These are phyloP conservation scores for Suillus clintonianus DNA, from an alignment of 768 basidiomycete genomes.

Conservation along the genomic window DNA sequence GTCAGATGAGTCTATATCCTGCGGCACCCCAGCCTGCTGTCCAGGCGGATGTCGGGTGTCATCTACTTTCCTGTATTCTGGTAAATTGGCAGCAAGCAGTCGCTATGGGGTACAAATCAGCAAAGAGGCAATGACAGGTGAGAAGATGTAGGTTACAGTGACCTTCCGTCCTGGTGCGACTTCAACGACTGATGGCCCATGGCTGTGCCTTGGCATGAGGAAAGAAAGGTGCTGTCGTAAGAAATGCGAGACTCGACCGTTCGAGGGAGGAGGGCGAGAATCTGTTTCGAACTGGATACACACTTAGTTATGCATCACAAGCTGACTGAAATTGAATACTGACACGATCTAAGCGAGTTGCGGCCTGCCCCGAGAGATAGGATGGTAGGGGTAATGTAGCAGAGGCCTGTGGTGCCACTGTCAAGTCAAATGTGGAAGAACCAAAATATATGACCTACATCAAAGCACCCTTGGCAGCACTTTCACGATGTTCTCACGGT, in stretches of 20 bases:
- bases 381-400: background rate
- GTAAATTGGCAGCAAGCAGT: background rate
- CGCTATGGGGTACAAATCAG: background rate
- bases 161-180: background rate
- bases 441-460: no score
- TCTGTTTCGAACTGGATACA: background rate
- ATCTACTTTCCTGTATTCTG: no score
- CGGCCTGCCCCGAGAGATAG: background rate
- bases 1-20: no score
- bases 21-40: no score
- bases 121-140: background rate
- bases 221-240: background rate
- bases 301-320: background rate
- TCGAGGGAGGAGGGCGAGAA: background rate
- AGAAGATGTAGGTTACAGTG: background rate
- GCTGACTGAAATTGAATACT: background rate
- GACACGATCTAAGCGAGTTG: background rate
- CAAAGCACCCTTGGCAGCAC: background rate
- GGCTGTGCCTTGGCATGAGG: background rate
- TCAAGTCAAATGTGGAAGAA: no score
- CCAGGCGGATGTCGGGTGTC: no score
- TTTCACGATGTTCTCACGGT: background rate
- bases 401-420: background rate
- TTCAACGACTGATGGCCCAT: background rate
- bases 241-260: background rate